phyloP scores from a whole-genome alignment of 768 basidiomycete species.

The Trametes elegans region DNA sequence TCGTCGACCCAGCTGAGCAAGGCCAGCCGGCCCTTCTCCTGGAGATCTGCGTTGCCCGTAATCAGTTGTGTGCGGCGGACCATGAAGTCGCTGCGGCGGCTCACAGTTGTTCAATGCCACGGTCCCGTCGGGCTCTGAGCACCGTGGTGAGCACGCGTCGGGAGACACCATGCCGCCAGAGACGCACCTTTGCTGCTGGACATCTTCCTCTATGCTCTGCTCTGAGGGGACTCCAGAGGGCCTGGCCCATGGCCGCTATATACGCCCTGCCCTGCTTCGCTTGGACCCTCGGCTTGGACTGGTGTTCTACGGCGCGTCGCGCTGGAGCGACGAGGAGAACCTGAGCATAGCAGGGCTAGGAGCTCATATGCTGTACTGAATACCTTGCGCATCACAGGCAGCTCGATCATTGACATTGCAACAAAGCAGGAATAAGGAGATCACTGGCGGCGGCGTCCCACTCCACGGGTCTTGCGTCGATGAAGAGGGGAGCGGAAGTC shows the following conservation, averaged over 20 bases:
- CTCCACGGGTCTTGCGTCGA: conserved; percentile 2
- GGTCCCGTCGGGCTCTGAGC: conserved; percentile 13
- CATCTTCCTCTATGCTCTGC: conserved; percentile 11
- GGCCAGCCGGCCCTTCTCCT: conserved; percentile 39
- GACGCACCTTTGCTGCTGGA: conserved; percentile 7
- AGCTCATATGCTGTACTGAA: conserved; percentile 14
- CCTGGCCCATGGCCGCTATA: conserved; percentile 11
- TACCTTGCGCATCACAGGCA: conserved; percentile 20
- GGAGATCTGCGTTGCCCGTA: conserved; percentile 44
- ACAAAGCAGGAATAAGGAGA: conserved; percentile 12
- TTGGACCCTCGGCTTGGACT: conserved; percentile 6
- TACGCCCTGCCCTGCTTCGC: conserved; percentile 9
- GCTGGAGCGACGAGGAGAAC: conserved; percentile 8
- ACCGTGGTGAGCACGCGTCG: not conserved
- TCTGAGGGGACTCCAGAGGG: not conserved
- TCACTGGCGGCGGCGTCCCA: conserved; percentile 6
- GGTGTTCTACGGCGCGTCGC: not conserved
- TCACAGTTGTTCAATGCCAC: conserved; percentile 42
- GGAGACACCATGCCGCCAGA: not conserved
- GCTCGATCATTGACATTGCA: conserved; percentile 14
- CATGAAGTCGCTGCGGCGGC: conserved; percentile 12
- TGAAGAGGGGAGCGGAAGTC: not conserved
- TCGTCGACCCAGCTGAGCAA: conserved; percentile 57
- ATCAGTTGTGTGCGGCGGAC: not conserved
- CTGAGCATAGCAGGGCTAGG: conserved; percentile 8